Conservation (phyloP, 148 eudicot genomes). For the Rhododendron mucronatum region DNA sequence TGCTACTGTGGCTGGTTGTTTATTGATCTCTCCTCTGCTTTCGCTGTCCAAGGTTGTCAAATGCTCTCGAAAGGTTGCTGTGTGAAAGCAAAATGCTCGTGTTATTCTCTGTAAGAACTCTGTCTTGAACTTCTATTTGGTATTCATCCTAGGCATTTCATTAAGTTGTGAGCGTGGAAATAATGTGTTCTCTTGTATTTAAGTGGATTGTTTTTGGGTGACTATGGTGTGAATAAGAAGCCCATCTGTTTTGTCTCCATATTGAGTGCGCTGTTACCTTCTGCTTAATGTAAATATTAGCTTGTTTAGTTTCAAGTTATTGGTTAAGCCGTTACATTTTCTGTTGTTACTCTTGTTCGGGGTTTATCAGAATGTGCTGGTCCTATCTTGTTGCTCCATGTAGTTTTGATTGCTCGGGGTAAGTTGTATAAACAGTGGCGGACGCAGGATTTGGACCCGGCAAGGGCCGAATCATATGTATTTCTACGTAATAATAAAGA, state of each 20-base stretch:
- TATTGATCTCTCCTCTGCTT: slow-evolving; percentile 4
- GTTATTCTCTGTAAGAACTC: slow-evolving; percentile 21
- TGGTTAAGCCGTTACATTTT: not conserved
- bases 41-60: not conserved
- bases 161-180: slow-evolving; percentile 21
- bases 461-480: too few species aligned
- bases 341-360: not conserved
- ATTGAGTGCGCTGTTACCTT: not conserved
- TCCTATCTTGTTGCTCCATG: not conserved
- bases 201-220: slow-evolving; percentile 25
- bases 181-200: slow-evolving; percentile 29
- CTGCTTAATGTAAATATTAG: not conserved
- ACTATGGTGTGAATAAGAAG: slow-evolving; percentile 25
- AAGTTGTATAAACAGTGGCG: not conserved
- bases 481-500: too few species aligned
- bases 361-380: not conserved
- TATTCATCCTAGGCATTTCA: slow-evolving; percentile 14
- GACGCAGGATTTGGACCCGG: too few species aligned
- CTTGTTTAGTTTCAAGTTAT: not conserved
- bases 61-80: slow-evolving; percentile 18
- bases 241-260: slow-evolving; percentile 12
- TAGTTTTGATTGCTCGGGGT: not conserved
- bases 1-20: not conserved
- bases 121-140: slow-evolving; percentile 7
- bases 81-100: not conserved